Evolutionary conservation across 169 alveolate genomes (phyloP).

Genomic region (Blepharisma undulans): DNA sequence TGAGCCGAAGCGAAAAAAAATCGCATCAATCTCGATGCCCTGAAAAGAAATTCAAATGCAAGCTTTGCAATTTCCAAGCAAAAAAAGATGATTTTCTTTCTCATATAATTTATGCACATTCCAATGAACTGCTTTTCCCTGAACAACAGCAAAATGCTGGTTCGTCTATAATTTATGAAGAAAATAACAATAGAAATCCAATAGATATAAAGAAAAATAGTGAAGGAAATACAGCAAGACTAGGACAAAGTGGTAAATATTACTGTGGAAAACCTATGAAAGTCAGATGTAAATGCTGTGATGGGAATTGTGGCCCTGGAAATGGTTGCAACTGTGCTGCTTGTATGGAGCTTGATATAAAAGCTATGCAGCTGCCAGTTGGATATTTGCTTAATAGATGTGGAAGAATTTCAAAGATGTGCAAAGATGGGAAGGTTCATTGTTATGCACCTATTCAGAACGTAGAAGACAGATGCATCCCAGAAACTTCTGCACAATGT

Average conservation of each 20-base stretch:
- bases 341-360: slow-evolving; percentile 58
- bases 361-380: slow-evolving; percentile 41
- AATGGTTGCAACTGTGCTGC: slow-evolving; percentile 57
- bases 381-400: slow-evolving; percentile 61
- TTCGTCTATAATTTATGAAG: neutral
- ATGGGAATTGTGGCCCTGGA: slow-evolving; percentile 59
- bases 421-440: neutral
- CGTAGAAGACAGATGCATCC: neutral
- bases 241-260: slow-evolving; percentile 53
- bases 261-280: slow-evolving; percentile 54
- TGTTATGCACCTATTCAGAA: neutral
- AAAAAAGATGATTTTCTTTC: neutral
- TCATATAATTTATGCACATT: neutral
- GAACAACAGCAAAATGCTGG: neutral
- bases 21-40: neutral
- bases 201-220: slow-evolving; percentile 17
- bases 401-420: slow-evolving; percentile 38
- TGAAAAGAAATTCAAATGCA: neutral
- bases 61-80: neutral
- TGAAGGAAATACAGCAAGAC: slow-evolving; percentile 29
- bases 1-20: neutral
- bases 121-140: neutral
- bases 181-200: neutral
- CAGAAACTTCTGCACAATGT: neutral
- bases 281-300: slow-evolving; percentile 47